phyloP scores from a whole-genome alignment of 306 rosid genomes.

The Potentilla sterilis region DNA sequence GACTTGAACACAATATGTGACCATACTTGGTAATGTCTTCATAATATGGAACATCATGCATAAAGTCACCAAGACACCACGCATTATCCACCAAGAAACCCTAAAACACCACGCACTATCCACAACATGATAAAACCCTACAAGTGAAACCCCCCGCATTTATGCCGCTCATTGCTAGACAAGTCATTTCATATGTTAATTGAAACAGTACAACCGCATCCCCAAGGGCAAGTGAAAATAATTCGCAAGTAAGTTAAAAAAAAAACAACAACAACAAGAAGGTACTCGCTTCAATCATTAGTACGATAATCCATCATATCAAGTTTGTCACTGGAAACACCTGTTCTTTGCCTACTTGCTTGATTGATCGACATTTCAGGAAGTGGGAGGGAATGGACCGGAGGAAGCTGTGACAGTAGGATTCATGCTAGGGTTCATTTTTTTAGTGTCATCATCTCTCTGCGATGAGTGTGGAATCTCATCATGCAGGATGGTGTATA shows the following conservation, averaged over 20 bases:
- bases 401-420: neutral
- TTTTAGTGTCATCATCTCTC: neutral
- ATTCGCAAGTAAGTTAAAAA: neutral
- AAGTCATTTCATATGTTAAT: too few species aligned
- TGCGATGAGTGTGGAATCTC: neutral
- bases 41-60: too few species aligned
- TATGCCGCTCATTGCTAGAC: too few species aligned
- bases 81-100: too few species aligned
- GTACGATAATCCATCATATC: neutral
- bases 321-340: neutral
- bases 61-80: too few species aligned
- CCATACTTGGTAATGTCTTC: too few species aligned
- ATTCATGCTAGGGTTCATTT: neutral
- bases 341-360: neutral
- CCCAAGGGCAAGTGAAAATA: neutral
- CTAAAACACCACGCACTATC: too few species aligned
- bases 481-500: neutral
- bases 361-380: neutral
- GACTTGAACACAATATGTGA: too few species aligned
- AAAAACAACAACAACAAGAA: neutral
- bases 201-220: neutral
- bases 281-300: neutral
- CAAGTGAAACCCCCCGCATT: too few species aligned
- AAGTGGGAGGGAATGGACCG: neutral
- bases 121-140: too few species aligned